These are phyloP conservation scores for Discostella pseudostelligera DNA, from an alignment of 108 stramenopile genomes.

Conservation along the genomic window DNA sequence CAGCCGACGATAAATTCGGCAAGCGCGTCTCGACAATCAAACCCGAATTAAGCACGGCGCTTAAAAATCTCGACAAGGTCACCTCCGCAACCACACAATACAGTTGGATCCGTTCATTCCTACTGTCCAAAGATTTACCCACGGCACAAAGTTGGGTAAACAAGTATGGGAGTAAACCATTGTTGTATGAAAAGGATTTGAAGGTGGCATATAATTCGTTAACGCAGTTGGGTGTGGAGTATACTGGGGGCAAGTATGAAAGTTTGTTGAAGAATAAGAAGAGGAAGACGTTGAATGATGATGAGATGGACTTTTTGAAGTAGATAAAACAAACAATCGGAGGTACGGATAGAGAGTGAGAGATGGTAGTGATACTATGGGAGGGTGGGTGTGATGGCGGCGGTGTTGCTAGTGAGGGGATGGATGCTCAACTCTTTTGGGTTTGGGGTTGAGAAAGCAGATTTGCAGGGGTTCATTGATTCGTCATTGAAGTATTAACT, in stretches of 20 bases:
- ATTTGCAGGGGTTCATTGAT: no score
- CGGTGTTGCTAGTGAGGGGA: no score
- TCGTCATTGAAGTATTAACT: no score
- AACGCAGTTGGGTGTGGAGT: slow-evolving; percentile 83
- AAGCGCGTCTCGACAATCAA: slow-evolving; percentile 54
- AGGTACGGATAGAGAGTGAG: no score
- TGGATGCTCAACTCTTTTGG: no score
- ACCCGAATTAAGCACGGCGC: slow-evolving; percentile 59
- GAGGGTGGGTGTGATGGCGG: no score
- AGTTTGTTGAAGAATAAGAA: slow-evolving; percentile 78
- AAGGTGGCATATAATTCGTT: slow-evolving; percentile 70
- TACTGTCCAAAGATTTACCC: slow-evolving; percentile 55
- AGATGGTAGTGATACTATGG: no score
- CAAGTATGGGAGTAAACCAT: slow-evolving; percentile 73
- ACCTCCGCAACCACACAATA: slow-evolving; percentile 32
- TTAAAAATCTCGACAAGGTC: slow-evolving; percentile 56
- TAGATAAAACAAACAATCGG: slow-evolving; percentile 8
- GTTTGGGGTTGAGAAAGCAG: no score
- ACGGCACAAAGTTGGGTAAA: slow-evolving; percentile 69
- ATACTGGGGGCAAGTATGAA: slow-evolving; percentile 88
- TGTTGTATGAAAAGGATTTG: slow-evolving; percentile 80
- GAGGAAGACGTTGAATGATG: slow-evolving; percentile 75
- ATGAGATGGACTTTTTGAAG: slow-evolving; percentile 69
- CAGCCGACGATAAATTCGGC: slow-evolving; percentile 75
- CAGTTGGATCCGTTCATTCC: slow-evolving; percentile 34